Conservation (phyloP, 1,284 basidiomycete genomes). For the Meira nashicola region DNA sequence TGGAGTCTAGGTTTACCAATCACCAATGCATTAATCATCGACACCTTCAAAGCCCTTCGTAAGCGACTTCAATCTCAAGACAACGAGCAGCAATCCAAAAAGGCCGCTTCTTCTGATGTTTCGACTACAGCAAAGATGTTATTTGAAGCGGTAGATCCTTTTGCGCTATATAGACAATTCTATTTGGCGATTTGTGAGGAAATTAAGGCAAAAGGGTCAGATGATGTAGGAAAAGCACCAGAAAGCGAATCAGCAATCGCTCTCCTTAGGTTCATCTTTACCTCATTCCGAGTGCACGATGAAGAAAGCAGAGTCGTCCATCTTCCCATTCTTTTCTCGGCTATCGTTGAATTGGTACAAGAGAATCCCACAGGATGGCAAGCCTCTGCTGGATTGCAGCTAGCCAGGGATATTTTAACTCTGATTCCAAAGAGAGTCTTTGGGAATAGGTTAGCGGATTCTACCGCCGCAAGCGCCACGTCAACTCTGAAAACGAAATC, state of each 20-base stretch:
- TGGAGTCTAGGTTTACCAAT: slow-evolving; percentile 86
- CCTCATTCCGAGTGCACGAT: slow-evolving; percentile 68
- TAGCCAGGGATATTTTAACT: slow-evolving; percentile 31
- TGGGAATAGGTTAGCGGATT: slow-evolving; percentile 1
- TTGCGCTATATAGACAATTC: slow-evolving; percentile 76
- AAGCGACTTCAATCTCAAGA: slow-evolving; percentile 55
- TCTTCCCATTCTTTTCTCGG: slow-evolving; percentile 59
- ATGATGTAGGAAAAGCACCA: slow-evolving; percentile 33
- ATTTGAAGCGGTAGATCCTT: slow-evolving; percentile 87
- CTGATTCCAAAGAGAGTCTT: slow-evolving; percentile 37
- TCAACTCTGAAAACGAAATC: too few species aligned
- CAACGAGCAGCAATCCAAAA: not conserved
- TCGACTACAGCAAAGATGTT: slow-evolving; percentile 79
- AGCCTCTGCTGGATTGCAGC: slow-evolving; percentile 17
- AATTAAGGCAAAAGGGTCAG: slow-evolving; percentile 52
- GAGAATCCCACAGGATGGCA: slow-evolving; percentile 3
- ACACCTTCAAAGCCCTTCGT: slow-evolving; percentile 67
- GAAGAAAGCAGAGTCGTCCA: slow-evolving; percentile 76
- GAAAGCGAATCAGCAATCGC: slow-evolving; percentile 37
- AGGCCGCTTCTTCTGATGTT: slow-evolving; percentile 57
- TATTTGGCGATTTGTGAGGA: slow-evolving; percentile 56
- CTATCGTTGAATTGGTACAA: slow-evolving; percentile 19
- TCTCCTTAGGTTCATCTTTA: slow-evolving; percentile 63
- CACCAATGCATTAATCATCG: slow-evolving; percentile 72
- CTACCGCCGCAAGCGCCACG: too few species aligned